phyloP scores from a whole-genome alignment of 129 eudicot species.

The Heracleum sosnowskyi region DNA sequence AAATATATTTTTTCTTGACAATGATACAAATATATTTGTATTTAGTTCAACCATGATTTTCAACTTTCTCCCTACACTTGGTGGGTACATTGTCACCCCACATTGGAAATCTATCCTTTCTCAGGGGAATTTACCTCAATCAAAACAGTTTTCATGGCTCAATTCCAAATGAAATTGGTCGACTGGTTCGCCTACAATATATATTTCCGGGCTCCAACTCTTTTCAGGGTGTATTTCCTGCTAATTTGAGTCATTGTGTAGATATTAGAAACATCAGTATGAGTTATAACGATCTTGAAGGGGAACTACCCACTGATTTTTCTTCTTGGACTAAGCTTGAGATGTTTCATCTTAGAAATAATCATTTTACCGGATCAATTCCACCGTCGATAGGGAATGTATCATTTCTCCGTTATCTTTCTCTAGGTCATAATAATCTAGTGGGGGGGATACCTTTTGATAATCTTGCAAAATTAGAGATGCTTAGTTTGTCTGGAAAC shows the following conservation, averaged over 20 bases:
- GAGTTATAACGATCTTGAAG: background rate
- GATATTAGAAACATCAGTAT: conserved; percentile 1
- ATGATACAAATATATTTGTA: no score
- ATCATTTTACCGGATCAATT: conserved; percentile 8
- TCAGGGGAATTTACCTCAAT: conserved; percentile 1
- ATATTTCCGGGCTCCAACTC: background rate
- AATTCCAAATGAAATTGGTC: background rate
- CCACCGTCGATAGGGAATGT: conserved; percentile 19
- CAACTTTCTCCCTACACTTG: conserved; percentile 3
- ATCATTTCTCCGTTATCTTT: background rate
- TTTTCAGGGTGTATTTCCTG: conserved; percentile 7
- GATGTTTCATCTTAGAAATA: background rate
- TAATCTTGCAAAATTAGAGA: background rate
- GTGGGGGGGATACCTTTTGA: conserved; percentile 10
- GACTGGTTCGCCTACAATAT: background rate
- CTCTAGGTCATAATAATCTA: conserved; percentile 1
- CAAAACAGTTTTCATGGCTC: background rate
- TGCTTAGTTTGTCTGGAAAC: background rate
- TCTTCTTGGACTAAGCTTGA: background rate
- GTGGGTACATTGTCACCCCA: conserved; percentile 27
- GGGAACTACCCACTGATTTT: background rate
- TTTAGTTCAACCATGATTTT: no score
- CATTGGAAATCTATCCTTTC: conserved; percentile 28
- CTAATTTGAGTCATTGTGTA: background rate
- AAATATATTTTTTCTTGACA: no score